Base-by-base conservation (phyloP, 805 yeast genomes). In the Zygosaccharomyces kombuchaensis region DNA sequence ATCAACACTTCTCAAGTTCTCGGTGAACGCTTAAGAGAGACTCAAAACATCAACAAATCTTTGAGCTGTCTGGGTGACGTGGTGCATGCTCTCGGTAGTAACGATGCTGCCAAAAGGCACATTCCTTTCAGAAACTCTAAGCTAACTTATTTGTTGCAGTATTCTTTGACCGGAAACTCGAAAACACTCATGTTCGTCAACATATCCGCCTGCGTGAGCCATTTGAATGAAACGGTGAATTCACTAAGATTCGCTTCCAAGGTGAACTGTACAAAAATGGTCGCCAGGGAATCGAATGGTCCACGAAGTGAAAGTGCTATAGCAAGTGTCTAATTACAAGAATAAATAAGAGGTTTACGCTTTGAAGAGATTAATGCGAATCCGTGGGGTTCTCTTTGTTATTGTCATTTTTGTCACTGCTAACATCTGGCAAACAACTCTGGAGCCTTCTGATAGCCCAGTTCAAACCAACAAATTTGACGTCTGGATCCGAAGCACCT, bases 91-190 rank as follows among this genome's bases (percentile, higher is more conserved):
- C 70, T 88, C 32, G 79, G 80, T 1, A 91, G 60, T 76, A 81
- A 65, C 80, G 93, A 35, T 78, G 81, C 66, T 63, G 34, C 51
- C 1, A 42, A 53, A 37, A 63, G 67, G 37, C 98, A 93, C 63
- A 78, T 93, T 14, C 99, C 99, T 0, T 93, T 88, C 68, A 72
- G 99, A 60, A 97, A 93, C 65, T 88, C 96, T 7, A 93, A 93
- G 62, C 75, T 91, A 59, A 91, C 99, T 0, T 87, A 87, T 60
- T 69, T 90, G 10, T 70, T 91, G 47, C 93, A 89, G 57, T 81
- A 86, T 59, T 88, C 96, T 12, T 71, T 91, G 21, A 81, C 84
- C 6, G 96, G 96, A 0, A 76, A 79, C 45, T 86, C 96, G 2
- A 93, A 91, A 65, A 88, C 96, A 0, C 71, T 91, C 48, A 89